Evolutionary conservation across 164 flowering plant species (phyloP).

Genomic region (Malania oleifera): DNA sequence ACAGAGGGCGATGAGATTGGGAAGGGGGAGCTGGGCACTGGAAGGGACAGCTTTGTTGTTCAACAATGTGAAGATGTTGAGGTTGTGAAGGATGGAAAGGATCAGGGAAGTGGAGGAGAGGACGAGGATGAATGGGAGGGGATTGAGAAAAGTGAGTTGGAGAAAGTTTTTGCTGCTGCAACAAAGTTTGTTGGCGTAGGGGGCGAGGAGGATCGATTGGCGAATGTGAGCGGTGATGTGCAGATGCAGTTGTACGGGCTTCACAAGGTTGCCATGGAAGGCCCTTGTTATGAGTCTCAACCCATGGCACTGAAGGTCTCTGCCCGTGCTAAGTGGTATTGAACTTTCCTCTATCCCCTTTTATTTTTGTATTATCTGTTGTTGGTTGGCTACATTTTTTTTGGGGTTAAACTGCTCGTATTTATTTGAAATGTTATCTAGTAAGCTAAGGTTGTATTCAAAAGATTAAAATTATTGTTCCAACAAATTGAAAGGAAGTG

Average conservation of each 20-base stretch:
- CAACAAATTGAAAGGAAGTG: too few relatives aligned
- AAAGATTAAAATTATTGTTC: too few relatives aligned
- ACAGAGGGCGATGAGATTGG: conserved; percentile 8
- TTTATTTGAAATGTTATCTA: too few relatives aligned
- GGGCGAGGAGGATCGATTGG: conserved; percentile 23
- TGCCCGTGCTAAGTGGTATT: conserved; percentile 90
- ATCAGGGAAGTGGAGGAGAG: not conserved
- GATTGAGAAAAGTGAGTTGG: conserved; percentile 74
- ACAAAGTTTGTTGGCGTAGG: conserved; percentile 31
- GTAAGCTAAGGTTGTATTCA: too few relatives aligned
- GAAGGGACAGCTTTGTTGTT: not conserved
- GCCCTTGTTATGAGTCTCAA: conserved; percentile 63
- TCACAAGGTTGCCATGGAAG: conserved; percentile 71
- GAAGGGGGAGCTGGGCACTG: conserved; percentile 18
- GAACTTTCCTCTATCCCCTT: conserved; percentile 13
- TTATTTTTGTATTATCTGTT: not conserved
- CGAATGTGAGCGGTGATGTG: conserved; percentile 43
- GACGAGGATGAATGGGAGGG: conserved; percentile 90
- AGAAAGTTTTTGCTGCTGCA: conserved; percentile 50
- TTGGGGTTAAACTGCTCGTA: not conserved
- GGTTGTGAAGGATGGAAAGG: not conserved
- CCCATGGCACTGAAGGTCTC: conserved; percentile 65
- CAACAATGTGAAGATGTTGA: not conserved
- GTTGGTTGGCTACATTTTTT: not conserved
- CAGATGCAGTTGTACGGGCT: conserved; percentile 70